These are phyloP conservation scores for Monosporascus sp. DNA, from an alignment of 2,329 filamentous ascomycete genomes.

Conservation along the genomic window DNA sequence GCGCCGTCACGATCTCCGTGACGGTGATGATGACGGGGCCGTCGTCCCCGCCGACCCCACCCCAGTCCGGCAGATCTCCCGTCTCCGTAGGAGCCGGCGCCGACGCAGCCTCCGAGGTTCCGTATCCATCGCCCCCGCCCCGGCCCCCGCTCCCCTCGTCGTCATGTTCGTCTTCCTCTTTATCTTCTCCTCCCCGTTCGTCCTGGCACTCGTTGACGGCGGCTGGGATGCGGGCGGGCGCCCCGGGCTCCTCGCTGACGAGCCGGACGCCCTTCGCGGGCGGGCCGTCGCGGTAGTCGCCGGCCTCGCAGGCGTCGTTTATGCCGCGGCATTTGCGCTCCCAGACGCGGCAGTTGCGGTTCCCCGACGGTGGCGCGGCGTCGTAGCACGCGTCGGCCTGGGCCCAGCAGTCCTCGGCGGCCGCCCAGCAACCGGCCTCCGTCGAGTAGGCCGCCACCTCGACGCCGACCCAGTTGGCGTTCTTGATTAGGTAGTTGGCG, in stretches of 20 bases:
- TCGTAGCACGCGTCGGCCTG: slow-evolving; percentile 57
- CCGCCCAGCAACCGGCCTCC: slow-evolving; percentile 55
- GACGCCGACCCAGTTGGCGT: slow-evolving; percentile 67
- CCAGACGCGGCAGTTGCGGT: slow-evolving; percentile 55
- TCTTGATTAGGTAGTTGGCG: slow-evolving; percentile 52
- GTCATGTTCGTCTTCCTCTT: neutral
- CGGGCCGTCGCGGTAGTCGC: slow-evolving; percentile 39
- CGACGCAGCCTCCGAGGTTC: neutral
- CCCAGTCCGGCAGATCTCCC: neutral
- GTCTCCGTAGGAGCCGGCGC: neutral
- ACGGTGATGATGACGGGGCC: neutral
- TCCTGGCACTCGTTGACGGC: slow-evolving; percentile 9
- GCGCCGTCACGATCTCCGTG: neutral
- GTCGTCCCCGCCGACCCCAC: neutral
- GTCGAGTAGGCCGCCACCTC: slow-evolving; percentile 52
- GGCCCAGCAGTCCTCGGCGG: slow-evolving; percentile 49
- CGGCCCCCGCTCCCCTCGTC: neutral
- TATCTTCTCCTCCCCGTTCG: neutral
- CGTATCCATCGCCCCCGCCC: neutral
- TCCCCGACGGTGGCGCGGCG: slow-evolving; percentile 52
- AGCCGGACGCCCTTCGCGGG: slow-evolving; percentile 36
- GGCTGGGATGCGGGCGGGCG: slow-evolving; percentile 18
- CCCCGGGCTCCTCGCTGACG: slow-evolving; percentile 7
- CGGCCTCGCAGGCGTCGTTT: slow-evolving; percentile 35
- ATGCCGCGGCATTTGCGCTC: slow-evolving; percentile 53